These are phyloP conservation scores for Ustilago bromivora DNA, from an alignment of 1,284 basidiomycete species.

Conservation along the genomic window DNA sequence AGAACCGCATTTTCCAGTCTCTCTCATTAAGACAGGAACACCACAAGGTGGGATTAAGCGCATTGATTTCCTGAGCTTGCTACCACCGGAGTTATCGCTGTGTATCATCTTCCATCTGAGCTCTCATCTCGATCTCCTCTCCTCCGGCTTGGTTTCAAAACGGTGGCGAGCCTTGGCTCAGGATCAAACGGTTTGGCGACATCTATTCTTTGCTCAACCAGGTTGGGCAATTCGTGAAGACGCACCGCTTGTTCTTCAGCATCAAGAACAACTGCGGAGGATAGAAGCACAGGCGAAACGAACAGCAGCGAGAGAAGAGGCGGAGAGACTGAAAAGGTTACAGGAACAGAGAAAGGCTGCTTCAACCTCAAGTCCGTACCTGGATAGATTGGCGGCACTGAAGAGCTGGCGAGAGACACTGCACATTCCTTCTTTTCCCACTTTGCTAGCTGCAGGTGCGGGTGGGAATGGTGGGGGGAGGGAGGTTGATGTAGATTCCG, in stretches of 20 bases:
- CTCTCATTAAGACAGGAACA: neutral
- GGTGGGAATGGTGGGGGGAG: neutral
- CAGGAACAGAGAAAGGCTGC: conserved; percentile 20
- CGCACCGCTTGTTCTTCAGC: conserved; percentile 44
- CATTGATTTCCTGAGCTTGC: conserved; percentile 45
- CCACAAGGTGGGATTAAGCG: neutral
- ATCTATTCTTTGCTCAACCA: conserved; percentile 39
- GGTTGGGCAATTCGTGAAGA: conserved; percentile 56
- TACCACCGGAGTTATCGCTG: conserved; percentile 54
- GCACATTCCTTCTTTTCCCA: conserved; percentile 48
- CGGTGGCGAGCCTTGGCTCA: conserved; percentile 40
- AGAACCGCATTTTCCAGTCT: conserved; percentile 9
- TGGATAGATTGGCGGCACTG: conserved; percentile 30
- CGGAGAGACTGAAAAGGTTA: conserved; percentile 17
- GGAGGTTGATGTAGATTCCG: conserved; percentile 32
- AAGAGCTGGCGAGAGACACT: conserved; percentile 49
- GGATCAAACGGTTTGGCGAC: conserved; percentile 49
- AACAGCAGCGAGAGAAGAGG: conserved; percentile 25
- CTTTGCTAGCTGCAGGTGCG: conserved; percentile 15
- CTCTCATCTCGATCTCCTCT: conserved; percentile 34
- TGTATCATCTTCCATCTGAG: conserved; percentile 41
- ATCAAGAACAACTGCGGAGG: conserved; percentile 26
- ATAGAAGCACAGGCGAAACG: conserved; percentile 21
- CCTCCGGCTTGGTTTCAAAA: conserved; percentile 30
- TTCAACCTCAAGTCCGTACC: conserved; percentile 19